Percentiles rank a stretch among this genome's conserved stretches.
phyloP scores from a whole-genome alignment of 495 filamentous ascomycete genomes.

The Xylaria intraflava region DNA sequence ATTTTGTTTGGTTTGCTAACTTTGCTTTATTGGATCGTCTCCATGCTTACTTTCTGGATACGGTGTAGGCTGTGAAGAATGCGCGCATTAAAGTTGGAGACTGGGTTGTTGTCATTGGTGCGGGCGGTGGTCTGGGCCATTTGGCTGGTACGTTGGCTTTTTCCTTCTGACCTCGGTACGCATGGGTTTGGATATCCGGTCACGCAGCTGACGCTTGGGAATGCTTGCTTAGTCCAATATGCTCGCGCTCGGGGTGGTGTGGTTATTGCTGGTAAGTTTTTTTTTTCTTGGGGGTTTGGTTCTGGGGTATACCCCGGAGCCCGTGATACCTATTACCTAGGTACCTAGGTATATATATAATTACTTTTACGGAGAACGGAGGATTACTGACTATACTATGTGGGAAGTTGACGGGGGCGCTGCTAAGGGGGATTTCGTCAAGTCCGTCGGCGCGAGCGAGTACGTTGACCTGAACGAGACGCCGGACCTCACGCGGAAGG shows the following conservation, averaged over 20 bases:
- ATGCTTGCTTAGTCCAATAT: slow-evolving; percentile 37
- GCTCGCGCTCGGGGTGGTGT: slow-evolving; percentile 38
- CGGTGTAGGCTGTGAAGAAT: slow-evolving; percentile 33
- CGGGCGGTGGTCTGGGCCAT: slow-evolving; percentile 46
- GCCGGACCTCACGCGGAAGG: slow-evolving; percentile 31
- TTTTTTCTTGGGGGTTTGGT: too few relatives aligned
- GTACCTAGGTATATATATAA: not conserved
- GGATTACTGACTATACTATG: not conserved
- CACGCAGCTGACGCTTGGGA: not conserved
- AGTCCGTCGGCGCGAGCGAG: slow-evolving; percentile 33
- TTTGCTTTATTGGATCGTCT: not conserved
- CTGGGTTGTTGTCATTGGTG: slow-evolving; percentile 43
- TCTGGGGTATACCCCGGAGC: too few relatives aligned
- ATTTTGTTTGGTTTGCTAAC: not conserved
- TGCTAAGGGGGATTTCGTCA: slow-evolving; percentile 40
- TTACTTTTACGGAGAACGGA: not conserved
- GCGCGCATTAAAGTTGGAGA: slow-evolving; percentile 34
- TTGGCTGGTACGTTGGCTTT: slow-evolving; percentile 34
- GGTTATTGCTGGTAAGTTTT: slow-evolving; percentile 30
- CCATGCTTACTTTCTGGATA: not conserved
- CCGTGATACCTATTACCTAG: not conserved
- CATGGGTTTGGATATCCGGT: not conserved
- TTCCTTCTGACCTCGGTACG: slow-evolving; percentile 1
- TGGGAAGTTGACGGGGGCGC: slow-evolving; percentile 32
- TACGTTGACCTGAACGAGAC: slow-evolving; percentile 40